These are phyloP conservation scores for Secale cereale DNA, from an alignment of 176 grass and related monocot species.

Conservation along the genomic window DNA sequence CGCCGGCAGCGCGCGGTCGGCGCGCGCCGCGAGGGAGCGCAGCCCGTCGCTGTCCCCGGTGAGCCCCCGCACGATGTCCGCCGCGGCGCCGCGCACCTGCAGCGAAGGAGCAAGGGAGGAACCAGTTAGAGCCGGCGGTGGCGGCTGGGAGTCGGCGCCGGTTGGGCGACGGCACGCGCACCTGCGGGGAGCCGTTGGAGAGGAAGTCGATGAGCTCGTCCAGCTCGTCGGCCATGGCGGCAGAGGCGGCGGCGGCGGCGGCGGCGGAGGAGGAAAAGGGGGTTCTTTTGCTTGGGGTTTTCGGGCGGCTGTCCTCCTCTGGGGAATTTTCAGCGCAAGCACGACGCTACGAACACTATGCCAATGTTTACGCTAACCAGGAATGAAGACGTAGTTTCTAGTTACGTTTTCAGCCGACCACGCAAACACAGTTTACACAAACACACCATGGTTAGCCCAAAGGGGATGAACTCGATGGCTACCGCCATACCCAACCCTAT, in stretches of 20 bases:
- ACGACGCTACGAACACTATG: not conserved
- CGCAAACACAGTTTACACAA: too few species aligned
- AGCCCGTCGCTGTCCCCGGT: constrained; percentile 72
- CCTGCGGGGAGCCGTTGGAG: not conserved
- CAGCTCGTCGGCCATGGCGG: constrained; percentile 71
- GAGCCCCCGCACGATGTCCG: constrained; percentile 71
- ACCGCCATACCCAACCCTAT: too few species aligned
- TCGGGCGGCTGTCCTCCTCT: not conserved
- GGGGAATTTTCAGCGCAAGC: not conserved
- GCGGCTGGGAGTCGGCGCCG: too few species aligned
- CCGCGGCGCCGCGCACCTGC: constrained; percentile 73
- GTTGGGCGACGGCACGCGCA: not conserved
- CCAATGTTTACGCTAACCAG: not conserved
- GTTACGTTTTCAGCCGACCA: too few species aligned
- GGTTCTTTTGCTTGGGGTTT: not conserved
- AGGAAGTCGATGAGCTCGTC: constrained; percentile 60
- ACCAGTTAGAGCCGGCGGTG: not conserved
- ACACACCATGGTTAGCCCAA: too few species aligned
- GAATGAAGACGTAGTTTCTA: not conserved
- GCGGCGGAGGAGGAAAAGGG: not conserved
- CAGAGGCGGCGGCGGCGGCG: not conserved
- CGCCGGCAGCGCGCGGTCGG: constrained; percentile 50
- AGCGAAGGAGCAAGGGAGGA: not conserved
- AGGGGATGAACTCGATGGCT: too few species aligned
- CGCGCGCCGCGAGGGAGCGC: constrained; percentile 39